Conservation (phyloP, 179 eudicot genomes). For the Corrigiola litoralis region DNA sequence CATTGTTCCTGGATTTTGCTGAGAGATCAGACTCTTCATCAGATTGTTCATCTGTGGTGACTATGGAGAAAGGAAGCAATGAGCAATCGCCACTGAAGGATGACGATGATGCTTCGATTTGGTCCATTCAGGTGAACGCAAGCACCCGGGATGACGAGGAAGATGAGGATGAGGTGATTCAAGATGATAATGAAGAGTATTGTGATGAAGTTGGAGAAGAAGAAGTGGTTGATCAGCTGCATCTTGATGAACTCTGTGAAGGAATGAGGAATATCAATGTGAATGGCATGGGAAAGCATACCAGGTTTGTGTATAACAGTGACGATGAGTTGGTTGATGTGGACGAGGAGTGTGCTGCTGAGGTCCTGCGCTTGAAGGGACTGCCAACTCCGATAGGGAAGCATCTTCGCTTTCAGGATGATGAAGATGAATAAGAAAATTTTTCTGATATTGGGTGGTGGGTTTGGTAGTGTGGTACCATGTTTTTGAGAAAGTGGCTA, state of each 20-base stretch:
- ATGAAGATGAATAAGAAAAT: constrained; percentile 23
- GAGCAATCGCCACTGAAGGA: constrained; percentile 21
- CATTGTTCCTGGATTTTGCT: constrained; percentile 64
- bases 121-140: constrained; percentile 85
- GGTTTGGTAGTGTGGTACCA: background rate
- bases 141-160: constrained; percentile 45
- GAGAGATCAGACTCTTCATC: constrained; percentile 64
- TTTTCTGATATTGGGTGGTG: background rate
- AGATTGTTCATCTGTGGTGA: constrained; percentile 43
- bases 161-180: constrained; percentile 10
- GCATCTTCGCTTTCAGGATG: constrained; percentile 56
- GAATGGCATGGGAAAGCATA: constrained; percentile 49
- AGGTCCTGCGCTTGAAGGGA: constrained; percentile 47
- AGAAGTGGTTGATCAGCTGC: constrained; percentile 15
- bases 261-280: constrained; percentile 54
- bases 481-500: constrained; percentile 27
- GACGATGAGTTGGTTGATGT: constrained; percentile 59
- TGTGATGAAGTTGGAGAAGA: constrained; percentile 24
- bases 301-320: constrained; percentile 63
- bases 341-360: constrained; percentile 30
- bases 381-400: constrained; percentile 68
- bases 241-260: constrained; percentile 64
- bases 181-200: constrained; percentile 19
- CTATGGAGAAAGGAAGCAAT: constrained; percentile 19
- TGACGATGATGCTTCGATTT: constrained; percentile 57